phyloP scores from a whole-genome alignment of 1,139 yeast species.

The Kazachstania sp. region DNA sequence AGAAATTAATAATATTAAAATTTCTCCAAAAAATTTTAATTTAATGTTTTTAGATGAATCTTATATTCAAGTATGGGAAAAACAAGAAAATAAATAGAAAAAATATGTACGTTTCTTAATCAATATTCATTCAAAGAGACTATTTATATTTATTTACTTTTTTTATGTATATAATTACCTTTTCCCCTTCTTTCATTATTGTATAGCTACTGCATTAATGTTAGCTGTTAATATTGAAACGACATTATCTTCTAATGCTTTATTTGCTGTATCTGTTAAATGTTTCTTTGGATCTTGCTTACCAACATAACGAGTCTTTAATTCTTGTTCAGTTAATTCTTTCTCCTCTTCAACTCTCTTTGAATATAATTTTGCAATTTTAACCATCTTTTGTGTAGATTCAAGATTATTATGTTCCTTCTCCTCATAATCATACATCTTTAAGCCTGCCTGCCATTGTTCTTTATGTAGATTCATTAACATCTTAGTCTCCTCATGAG shows the following conservation, averaged over 20 bases:
- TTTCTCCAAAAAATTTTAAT: conserved; percentile 45
- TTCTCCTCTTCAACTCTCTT: conserved; percentile 89
- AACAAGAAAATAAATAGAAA: neutral
- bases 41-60: conserved; percentile 55
- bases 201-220: conserved; percentile 78
- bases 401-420: conserved; percentile 71
- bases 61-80: conserved; percentile 62
- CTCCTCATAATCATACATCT: conserved; percentile 65
- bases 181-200: conserved; percentile 31
- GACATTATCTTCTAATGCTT: conserved; percentile 79
- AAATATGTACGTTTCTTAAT: neutral
- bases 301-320: conserved; percentile 94
- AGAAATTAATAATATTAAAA: conserved; percentile 45
- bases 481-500: conserved; percentile 90
- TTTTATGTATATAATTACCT: neutral
- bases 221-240: conserved; percentile 80
- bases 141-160: conserved; percentile 2
- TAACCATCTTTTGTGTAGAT: conserved; percentile 72
- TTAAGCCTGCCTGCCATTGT: conserved; percentile 92
- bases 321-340: conserved; percentile 76
- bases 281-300: conserved; percentile 99
- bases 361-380: conserved; percentile 83
- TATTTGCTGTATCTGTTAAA: conserved; percentile 79
- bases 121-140: neutral
- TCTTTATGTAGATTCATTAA: conserved; percentile 87